Evolutionary conservation across 2,329 filamentous ascomycete genomes (phyloP).

Genomic region (Clathrospora elynae): DNA sequence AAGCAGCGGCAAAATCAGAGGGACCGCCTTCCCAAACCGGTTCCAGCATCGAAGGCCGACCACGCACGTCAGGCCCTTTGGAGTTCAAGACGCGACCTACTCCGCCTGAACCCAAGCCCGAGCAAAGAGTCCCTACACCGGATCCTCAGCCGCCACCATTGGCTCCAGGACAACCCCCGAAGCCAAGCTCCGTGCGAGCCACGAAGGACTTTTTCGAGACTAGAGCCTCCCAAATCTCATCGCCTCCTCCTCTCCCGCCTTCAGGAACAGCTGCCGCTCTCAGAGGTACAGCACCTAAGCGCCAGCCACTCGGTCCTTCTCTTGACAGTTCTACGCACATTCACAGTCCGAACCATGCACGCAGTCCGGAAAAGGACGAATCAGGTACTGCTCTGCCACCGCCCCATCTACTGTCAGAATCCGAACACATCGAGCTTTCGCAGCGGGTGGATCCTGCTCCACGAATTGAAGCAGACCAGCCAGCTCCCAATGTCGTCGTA

Average conservation of each 20-base stretch:
- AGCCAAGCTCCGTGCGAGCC: constrained; percentile 32
- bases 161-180: constrained; percentile 15
- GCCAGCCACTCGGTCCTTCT: not conserved
- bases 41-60: constrained; percentile 25
- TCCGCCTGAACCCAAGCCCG: constrained; percentile 9
- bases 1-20: constrained; percentile 2
- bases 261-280: constrained; percentile 5
- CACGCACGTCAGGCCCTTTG: constrained; percentile 24
- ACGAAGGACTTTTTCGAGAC: constrained; percentile 38
- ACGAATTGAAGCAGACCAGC: constrained; percentile 7
- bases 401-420: constrained; percentile 11
- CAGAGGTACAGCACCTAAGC: constrained; percentile 8
- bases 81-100: constrained; percentile 27
- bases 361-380: not conserved
- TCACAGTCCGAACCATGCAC: constrained; percentile 4
- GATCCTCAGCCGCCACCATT: constrained; percentile 10
- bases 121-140: constrained; percentile 11
- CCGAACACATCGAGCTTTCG: constrained; percentile 8
- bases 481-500: constrained; percentile 13
- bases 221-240: constrained; percentile 25
- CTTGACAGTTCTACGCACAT: not conserved
- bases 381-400: constrained; percentile 13
- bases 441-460: constrained; percentile 18
- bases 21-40: constrained; percentile 29
- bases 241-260: constrained; percentile 20